phyloP scores from a whole-genome alignment of 2,329 filamentous ascomycete genomes.

The Aureobasidium sp. region DNA sequence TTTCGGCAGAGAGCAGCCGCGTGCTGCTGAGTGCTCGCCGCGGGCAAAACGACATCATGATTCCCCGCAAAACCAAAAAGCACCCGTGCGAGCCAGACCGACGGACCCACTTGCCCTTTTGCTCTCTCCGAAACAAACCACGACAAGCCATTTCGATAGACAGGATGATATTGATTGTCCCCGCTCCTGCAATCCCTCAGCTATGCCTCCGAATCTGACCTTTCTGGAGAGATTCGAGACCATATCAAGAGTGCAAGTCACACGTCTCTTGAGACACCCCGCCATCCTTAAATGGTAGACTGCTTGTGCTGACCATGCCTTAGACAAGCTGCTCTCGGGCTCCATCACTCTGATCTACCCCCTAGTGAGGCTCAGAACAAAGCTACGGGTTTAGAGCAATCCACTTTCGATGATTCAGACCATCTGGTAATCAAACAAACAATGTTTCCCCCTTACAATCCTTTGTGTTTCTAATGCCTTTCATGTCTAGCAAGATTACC shows the following conservation, averaged over 20 bases:
- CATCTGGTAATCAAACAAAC: neutral
- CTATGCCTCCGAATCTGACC: slow-evolving; percentile 3
- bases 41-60: slow-evolving; percentile 2
- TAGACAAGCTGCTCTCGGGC: slow-evolving; percentile 8
- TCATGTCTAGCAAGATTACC: neutral
- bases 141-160: slow-evolving; percentile 1
- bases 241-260: slow-evolving; percentile 10
- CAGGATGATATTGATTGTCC: neutral
- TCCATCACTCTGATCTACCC: neutral
- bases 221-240: slow-evolving; percentile 13
- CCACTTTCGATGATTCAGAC: neutral
- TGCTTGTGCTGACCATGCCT: neutral
- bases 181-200: neutral
- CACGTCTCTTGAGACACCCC: neutral
- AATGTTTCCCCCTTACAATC: neutral
- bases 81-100: too few species aligned
- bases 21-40: neutral
- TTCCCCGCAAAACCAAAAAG: neutral
- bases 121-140: neutral
- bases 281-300: neutral
- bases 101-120: neutral
- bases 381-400: slow-evolving; percentile 8
- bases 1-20: neutral
- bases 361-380: neutral
- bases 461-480: neutral